Evolutionary conservation across 2,329 filamentous ascomycete genomes (phyloP).

Genomic region (Aspergillus felis): DNA sequence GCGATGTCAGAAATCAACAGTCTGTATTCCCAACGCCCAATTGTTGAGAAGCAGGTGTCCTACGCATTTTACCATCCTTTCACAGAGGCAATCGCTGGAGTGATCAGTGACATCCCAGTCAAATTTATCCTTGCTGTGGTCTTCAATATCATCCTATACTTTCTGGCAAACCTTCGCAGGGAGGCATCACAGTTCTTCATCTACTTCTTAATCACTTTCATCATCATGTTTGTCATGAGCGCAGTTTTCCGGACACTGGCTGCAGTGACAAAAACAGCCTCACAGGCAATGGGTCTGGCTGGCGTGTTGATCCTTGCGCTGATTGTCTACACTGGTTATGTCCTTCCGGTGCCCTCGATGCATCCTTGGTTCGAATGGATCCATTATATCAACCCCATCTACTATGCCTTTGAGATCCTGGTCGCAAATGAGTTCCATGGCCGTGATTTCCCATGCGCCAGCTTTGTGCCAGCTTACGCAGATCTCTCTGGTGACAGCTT

Average conservation of each 20-base stretch:
- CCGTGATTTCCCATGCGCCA: conserved; percentile 54
- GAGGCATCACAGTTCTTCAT: conserved; percentile 78
- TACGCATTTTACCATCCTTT: conserved; percentile 29
- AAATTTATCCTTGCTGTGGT: conserved; percentile 67
- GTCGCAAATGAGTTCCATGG: conserved; percentile 78
- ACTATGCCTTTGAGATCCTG: conserved; percentile 75
- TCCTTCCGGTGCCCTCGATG: conserved; percentile 55
- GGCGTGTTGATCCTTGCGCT: conserved; percentile 44
- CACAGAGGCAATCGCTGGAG: conserved; percentile 12
- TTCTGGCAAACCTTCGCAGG: conserved; percentile 74
- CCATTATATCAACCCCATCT: conserved; percentile 72
- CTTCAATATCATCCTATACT: conserved; percentile 80
- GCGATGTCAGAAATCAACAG: conserved; percentile 41
- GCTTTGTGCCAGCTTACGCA: conserved; percentile 46
- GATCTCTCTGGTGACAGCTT: conserved; percentile 34
- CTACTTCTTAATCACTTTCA: conserved; percentile 73
- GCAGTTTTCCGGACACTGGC: conserved; percentile 79
- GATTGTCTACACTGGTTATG: conserved; percentile 48
- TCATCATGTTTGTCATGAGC: conserved; percentile 71
- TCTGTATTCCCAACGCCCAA: conserved; percentile 21
- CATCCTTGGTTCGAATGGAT: conserved; percentile 78
- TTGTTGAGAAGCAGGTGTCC: conserved; percentile 28
- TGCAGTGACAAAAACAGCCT: conserved; percentile 65
- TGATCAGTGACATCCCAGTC: conserved; percentile 56
- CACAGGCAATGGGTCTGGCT: conserved; percentile 53